Evolutionary conservation across 2,329 filamentous ascomycete genomes (phyloP), one percentile per base, ranked within the genome.

Genomic region (Penicillium brevicompactum): DNA sequence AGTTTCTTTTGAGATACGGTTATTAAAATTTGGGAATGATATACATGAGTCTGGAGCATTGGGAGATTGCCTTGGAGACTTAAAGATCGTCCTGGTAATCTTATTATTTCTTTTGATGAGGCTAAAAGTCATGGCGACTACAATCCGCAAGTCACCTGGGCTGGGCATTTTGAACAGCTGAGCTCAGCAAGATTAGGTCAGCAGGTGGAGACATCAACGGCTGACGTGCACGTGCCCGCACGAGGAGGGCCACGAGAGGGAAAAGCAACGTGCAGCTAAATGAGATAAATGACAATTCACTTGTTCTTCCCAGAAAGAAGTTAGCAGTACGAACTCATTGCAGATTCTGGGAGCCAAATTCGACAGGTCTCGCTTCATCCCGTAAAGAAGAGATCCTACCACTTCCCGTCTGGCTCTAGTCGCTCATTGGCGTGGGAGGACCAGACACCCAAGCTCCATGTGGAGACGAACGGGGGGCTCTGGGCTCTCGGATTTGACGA

Each of bases 401-500:
- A 40, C 34, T 55, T 61, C 51, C 61, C 53, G 44, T 53, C 49
- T 46, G 52, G 43, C 22, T 11, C 49, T 62, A 63, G 57, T 49
- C 41, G 47, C 42, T 46, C 47, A 42, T 48, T 30, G 41, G 51
- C 54, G 54, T 57, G 50, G 59, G 52, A 57, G 54, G 58, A 64
- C 57, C 60, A 59, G 46, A 24, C 45, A 34, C 32, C 34, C 50
- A 46, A 61, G 57, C 61, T 56, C 57, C 43, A 54, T 56, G 61
- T 64, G 61, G 63, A 44, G 38, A 41, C 38, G 56, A 30, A 37
- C 46, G 40, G 45, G 40, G 45, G 51, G 52, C 52, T 58, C 56
- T 60, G 58, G 54, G 50, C 57, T 41, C 38, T 41, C 38, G 38
- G 38, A 41, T 18, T 41, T 41, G 38, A 41, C 16, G 13, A 6